Percentiles rank a stretch among this genome's conserved stretches.
phyloP scores from a whole-genome alignment of 2,329 filamentous ascomycete species.

The Colletotrichum higginsianum region DNA sequence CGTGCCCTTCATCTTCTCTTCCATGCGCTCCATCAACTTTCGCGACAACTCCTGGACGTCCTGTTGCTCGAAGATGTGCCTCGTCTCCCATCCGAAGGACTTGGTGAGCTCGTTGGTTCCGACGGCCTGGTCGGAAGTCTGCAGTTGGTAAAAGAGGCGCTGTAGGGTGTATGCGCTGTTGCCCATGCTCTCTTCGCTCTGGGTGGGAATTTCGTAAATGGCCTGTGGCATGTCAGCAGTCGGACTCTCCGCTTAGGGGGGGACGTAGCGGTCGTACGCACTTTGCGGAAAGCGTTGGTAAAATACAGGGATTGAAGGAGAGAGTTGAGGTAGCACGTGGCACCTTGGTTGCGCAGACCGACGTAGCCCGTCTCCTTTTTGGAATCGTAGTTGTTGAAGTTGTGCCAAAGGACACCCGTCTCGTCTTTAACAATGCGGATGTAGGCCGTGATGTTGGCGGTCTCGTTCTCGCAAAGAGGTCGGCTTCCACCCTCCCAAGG shows the following conservation, averaged over 20 bases:
- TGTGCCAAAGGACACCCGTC: constrained; percentile 91
- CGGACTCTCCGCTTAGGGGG: not conserved
- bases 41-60: constrained; percentile 97
- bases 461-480: constrained; percentile 83
- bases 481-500: constrained; percentile 79
- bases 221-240: constrained; percentile 68
- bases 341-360: constrained; percentile 95
- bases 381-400: constrained; percentile 96
- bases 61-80: constrained; percentile 98
- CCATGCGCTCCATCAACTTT: constrained; percentile 97
- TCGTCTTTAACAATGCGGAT: constrained; percentile 88
- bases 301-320: constrained; percentile 88
- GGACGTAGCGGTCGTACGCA: constrained; percentile 61
- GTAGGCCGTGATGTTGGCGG: constrained; percentile 86
- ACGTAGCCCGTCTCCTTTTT: constrained; percentile 99
- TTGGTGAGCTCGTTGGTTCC: constrained; percentile 93
- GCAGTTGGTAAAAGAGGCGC: constrained; percentile 93
- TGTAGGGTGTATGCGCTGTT: constrained; percentile 97
- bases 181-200: constrained; percentile 82
- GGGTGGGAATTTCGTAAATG: constrained; percentile 96
- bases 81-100: constrained; percentile 98
- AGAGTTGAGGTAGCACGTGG: constrained; percentile 90
- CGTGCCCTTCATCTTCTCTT: constrained; percentile 98
- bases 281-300: constrained; percentile 94
- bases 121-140: constrained; percentile 87